Base-by-base conservation (phyloP, 164 flowering plant genomes). In the Aristolochia californica region DNA sequence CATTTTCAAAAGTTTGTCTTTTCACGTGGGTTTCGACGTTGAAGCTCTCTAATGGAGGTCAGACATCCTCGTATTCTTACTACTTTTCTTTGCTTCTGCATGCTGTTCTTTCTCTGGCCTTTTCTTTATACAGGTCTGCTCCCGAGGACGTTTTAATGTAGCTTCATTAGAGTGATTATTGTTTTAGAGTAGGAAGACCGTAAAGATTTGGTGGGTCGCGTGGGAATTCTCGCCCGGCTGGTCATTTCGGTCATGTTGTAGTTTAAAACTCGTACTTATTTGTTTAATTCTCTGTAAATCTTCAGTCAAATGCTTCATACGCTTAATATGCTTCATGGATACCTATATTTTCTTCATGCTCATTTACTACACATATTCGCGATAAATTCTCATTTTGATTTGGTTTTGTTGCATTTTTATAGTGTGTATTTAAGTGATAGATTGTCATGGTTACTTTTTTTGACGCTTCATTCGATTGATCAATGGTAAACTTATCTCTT, bases 11-110 rank as follows among this genome's bases (percentile, higher is more conserved):
- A 66, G 57, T 13, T 63, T 30, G 28, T 25, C 23, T 27, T 62
- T 55, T 54, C 61, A 66, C 70, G 66, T 62, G 64, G 66, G 62
- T 48, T 65, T 62, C 48, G 47, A 65, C 71, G 72, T 55, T 56
- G 48, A 58, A 61, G 64, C 57, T 62, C 69, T 62, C 62, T 56
- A 49, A 62, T 65, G 57, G 66, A 66, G 67, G 69, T 69, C 50
- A 43, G 59, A 3, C 40, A 53, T 60, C 65, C 2, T 22, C 22
- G 20, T 22, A 18, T 40, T 45, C 45, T 20, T 15, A 28, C 40
- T 44, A 27, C 49, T 23, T 45, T 14, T 18, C 21, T 47, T 18
- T 14, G 48, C 24, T 26, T 55, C 15, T 56, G 67, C 64, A 63
- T 68, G 71, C 54, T n/a, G n/a, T 43, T 54, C 21, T 43, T 13